These are phyloP conservation scores for Leccinum imitatum DNA, from an alignment of 768 basidiomycete genomes.

Conservation along the genomic window DNA sequence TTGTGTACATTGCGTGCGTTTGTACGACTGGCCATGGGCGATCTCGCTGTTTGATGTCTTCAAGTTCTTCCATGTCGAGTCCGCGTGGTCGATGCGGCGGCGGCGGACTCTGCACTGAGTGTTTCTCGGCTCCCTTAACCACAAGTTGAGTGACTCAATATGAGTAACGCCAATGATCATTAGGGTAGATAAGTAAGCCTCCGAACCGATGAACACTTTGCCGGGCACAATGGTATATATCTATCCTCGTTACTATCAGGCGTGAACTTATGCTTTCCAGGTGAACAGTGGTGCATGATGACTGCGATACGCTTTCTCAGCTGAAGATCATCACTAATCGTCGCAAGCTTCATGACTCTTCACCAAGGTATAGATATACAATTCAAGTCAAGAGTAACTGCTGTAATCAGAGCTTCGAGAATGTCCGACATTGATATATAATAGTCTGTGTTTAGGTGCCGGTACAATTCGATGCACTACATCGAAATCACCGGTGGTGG, in stretches of 20 bases:
- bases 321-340: not conserved
- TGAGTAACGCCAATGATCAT: not conserved
- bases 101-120: not conserved
- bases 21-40: not conserved
- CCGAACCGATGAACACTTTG: not conserved
- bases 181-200: not conserved
- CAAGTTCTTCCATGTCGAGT: not conserved
- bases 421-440: conserved; percentile 11
- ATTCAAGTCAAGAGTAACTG: not conserved
- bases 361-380: not conserved
- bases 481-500: not conserved
- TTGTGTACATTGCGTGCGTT: not conserved
- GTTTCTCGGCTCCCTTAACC: not conserved
- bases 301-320: not conserved
- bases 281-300: not conserved
- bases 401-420: not conserved
- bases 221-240: not conserved
- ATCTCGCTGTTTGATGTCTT: not conserved
- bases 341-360: not conserved
- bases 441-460: not conserved
- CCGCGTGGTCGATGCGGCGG: not conserved
- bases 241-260: not conserved
- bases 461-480: not conserved
- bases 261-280: too few relatives aligned
- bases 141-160: not conserved